Evolutionary conservation across 768 basidiomycete genomes (phyloP).

Genomic region (Pulveroboletus ravenelii): DNA sequence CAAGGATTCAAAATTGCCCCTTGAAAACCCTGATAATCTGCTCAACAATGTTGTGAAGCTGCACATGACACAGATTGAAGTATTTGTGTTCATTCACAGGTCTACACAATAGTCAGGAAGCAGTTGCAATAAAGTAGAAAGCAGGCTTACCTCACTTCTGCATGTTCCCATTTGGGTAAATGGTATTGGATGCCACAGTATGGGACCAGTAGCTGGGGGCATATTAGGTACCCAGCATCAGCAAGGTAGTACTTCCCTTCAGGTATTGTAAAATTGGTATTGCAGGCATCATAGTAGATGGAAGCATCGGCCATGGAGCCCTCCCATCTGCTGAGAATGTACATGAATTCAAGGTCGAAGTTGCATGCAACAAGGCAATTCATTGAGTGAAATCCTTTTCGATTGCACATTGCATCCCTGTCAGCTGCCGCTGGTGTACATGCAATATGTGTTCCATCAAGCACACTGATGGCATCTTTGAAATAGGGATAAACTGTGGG

Average conservation of each 20-base stretch:
- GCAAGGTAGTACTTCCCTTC: background rate
- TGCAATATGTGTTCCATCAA: too few relatives aligned
- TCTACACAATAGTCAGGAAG: background rate
- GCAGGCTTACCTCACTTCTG: background rate
- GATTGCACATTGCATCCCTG: too few relatives aligned
- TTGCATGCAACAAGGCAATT: too few relatives aligned
- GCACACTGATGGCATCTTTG: too few relatives aligned
- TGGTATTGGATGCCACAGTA: background rate
- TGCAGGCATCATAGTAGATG: background rate
- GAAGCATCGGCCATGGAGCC: background rate
- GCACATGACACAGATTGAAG: background rate
- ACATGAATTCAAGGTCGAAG: too few relatives aligned
- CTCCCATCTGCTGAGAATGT: too few relatives aligned
- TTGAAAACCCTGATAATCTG: background rate
- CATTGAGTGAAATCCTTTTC: too few relatives aligned
- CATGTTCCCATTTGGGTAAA: background rate
- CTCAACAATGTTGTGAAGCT: background rate
- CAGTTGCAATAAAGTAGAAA: background rate
- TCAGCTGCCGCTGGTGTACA: too few relatives aligned
- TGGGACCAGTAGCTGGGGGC: background rate
- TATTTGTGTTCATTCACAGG: background rate
- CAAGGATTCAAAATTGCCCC: background rate
- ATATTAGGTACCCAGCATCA: background rate
- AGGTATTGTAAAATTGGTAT: background rate
- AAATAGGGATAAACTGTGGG: too few relatives aligned